Base-by-base conservation (phyloP, 257 asterid genomes). In the Gentiana straminea region DNA sequence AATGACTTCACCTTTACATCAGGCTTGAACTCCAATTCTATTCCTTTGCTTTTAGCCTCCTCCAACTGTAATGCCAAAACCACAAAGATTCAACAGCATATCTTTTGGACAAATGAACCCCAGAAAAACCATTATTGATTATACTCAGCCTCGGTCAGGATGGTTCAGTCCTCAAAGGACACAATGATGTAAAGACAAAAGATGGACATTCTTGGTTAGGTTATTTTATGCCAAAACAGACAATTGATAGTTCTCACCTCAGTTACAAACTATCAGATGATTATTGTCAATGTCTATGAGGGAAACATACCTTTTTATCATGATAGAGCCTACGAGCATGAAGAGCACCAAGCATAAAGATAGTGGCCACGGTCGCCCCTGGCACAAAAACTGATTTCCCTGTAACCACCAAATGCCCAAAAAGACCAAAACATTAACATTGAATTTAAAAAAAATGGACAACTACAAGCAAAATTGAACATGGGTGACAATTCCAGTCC, bases 271-370 rank as follows among this genome's bases (percentile, higher is more conserved):
- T 9, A 52, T 38, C 35, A 54, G 37, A 71, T 36, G 60, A 8
- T 13, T 56, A 37, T 8, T 46, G 13, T 36, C 12, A 39, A 57
- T 37, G 48, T 45, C 35, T 38, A 38, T 11, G 8, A 48, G 12
- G 1, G 33, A 68, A 9, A 35, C 5, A 32, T 65, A 87, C 98
- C 98, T 81, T 84, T 62, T 77, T 83, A 77, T 87, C 98, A 66
- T 83, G 77, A 50, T 87, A 87, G 35, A 91, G 73, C 70, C 96
- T 89, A 51, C 98, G 95, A 57, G 81, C 79, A 71, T 91, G 98
- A 61, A 91, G 93, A 59, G 94, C 89, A 58, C 98, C 98, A 60
- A 91, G 98, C 96, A 91, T 91, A 60, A 87, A 76, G 71, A 91
- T 76, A 36, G 95, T 83, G 58, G 94, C 96, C 52, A 72, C 74